These are phyloP conservation scores for Gentiana macrophylla DNA, from an alignment of 257 asterid genomes.

Conservation along the genomic window DNA sequence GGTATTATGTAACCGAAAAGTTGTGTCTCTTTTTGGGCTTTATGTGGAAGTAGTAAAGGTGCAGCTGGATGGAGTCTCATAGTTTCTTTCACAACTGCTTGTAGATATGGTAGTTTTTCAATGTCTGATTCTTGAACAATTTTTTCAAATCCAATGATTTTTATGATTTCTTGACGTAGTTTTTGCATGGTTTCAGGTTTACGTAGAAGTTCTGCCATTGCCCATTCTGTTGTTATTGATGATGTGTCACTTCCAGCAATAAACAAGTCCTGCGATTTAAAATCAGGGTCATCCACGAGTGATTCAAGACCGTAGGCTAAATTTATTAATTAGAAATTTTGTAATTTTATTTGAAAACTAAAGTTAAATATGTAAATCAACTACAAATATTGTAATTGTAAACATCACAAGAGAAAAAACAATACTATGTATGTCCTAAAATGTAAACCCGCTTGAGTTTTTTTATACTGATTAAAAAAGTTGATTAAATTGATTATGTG, in stretches of 20 bases:
- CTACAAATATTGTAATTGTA: too few relatives aligned
- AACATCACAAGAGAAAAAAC: too few relatives aligned
- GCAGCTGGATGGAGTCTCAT: neutral
- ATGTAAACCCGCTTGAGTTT: too few relatives aligned
- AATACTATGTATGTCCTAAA: too few relatives aligned
- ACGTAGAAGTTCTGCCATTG: slow-evolving; percentile 9
- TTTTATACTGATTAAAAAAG: too few relatives aligned
- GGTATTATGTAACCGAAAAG: neutral
- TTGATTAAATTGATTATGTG: too few relatives aligned
- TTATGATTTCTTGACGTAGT: neutral
- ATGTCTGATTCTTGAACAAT: slow-evolving; percentile 3
- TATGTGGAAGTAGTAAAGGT: neutral
- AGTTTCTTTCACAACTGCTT: slow-evolving; percentile 4
- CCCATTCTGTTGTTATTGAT: slow-evolving; percentile 14
- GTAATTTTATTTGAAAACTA: too few relatives aligned
- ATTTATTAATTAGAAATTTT: too few relatives aligned
- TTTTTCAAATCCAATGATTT: slow-evolving; percentile 1
- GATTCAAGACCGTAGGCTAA: too few relatives aligned
- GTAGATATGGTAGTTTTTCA: slow-evolving; percentile 5
- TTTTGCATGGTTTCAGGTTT: slow-evolving; percentile 7
- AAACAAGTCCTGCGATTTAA: slow-evolving; percentile 7
- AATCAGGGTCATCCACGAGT: too few relatives aligned
- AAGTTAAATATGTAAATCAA: too few relatives aligned
- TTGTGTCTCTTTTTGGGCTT: neutral
- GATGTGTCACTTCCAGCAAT: slow-evolving; percentile 14